Evolutionary conservation across 176 grass and related monocot genomes (phyloP), one percentile per base, ranked within the genome.

Genomic region (Juncus effusus): DNA sequence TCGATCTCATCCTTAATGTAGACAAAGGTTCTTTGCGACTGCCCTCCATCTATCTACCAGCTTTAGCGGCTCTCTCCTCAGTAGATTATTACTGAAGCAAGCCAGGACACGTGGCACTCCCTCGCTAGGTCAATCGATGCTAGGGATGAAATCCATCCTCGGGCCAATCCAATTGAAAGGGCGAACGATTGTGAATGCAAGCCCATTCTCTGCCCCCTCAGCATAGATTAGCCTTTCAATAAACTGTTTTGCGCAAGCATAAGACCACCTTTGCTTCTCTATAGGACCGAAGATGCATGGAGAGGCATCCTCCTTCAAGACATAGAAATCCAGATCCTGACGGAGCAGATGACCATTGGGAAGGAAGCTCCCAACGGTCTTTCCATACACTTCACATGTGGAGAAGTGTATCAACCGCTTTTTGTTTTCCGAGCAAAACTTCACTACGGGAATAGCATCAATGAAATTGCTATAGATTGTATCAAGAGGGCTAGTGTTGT

Each of bases 391-490:
- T 80, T 97, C 93, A 65, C 93, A 97, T 13, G 93, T 97, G 61
- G 93, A 97, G 80, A 97, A 97, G 75, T 97, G 93, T 70, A 97
- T 97, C 38, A 97, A 82, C 15, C 93, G 93, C 75, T 97, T 97
- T 79, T 28, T 71, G 74, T 97, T 97, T 66, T 97, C 93, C n/a
- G 93, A 97, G 88, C 93, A 97, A 78, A 91, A 97, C 67, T 85
- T 97, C 39, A 84, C 93, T 74, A 97, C 93, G 3, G 93, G 93
- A 78, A 97, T 87, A 2, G 93, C 85, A 67, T 97, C 93, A 61
- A 97, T 92, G 88, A 97, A 97, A 81, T 97, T 97, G 82, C 93
- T 97, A 62, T 86, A 97, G 74, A 97, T 97, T 47, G 93, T 97
- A 70, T 97, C 93, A 56, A 97, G 80, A 10, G 93, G 93, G 11